Evolutionary conservation across 202 grass and related monocot genomes (phyloP).

Genomic region (Brachypodium distachyon): DNA sequence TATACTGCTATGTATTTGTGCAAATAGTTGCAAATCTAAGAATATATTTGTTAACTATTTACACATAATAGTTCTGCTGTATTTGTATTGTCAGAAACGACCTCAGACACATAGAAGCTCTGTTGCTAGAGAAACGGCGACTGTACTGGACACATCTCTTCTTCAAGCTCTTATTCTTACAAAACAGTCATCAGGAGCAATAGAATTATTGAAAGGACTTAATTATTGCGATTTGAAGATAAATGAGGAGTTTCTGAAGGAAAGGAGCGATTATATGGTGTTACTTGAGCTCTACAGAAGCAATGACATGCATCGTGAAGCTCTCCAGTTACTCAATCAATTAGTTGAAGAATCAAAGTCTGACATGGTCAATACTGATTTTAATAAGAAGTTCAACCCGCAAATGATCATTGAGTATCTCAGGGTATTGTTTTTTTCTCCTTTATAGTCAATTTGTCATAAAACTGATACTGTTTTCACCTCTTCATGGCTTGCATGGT

Average conservation of each 20-base stretch:
- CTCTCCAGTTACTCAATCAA: constrained; percentile 85
- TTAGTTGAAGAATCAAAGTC: constrained; percentile 87
- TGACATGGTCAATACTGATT: constrained; percentile 31
- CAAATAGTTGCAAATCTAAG: constrained; percentile 4
- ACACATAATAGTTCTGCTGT: constrained; percentile 21
- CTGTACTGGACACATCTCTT: constrained; percentile 86
- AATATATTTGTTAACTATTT: constrained; percentile 11
- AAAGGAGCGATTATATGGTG: constrained; percentile 67
- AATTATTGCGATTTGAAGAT: constrained; percentile 95
- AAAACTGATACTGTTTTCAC: constrained; percentile 1
- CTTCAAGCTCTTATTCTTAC: constrained; percentile 94
- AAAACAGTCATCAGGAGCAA: constrained; percentile 47
- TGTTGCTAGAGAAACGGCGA: constrained; percentile 90
- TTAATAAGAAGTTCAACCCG: constrained; percentile 63
- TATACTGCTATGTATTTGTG: too few relatives aligned
- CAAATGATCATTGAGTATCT: constrained; percentile 95
- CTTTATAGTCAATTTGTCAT: constrained; percentile 2
- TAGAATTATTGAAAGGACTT: constrained; percentile 67
- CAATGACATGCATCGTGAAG: constrained; percentile 88
- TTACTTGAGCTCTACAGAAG: constrained; percentile 89
- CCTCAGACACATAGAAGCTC: constrained; percentile 65
- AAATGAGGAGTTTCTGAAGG: constrained; percentile 81
- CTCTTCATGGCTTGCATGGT: neutral
- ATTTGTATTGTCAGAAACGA: constrained; percentile 53
- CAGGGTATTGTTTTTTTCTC: constrained; percentile 51